These are phyloP conservation scores for Rhytidhysteron rufulum DNA, from an alignment of 2,329 filamentous ascomycete species.

Conservation along the genomic window DNA sequence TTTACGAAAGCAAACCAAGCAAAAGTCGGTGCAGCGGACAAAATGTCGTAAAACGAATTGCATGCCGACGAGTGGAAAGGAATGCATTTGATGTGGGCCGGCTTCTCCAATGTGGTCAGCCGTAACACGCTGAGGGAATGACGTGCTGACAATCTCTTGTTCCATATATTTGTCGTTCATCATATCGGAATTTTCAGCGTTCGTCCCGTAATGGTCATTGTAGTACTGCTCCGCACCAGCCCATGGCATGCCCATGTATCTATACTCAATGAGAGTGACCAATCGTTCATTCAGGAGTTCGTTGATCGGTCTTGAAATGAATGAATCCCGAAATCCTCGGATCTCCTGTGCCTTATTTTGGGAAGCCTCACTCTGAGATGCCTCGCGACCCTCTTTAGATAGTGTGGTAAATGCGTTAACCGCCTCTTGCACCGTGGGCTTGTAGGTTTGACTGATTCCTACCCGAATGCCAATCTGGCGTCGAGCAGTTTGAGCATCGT, in stretches of 20 bases:
- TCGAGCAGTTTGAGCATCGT: conserved; percentile 34
- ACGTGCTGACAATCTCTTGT: conserved; percentile 25
- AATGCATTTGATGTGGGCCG: conserved; percentile 32
- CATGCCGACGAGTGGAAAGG: conserved; percentile 59
- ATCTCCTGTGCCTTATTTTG: conserved; percentile 10
- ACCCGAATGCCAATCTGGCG: conserved; percentile 58
- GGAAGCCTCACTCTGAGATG: conserved; percentile 16
- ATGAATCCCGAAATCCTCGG: conserved; percentile 52
- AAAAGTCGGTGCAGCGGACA: conserved; percentile 79
- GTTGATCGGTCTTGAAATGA: conserved; percentile 70
- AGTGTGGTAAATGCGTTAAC: conserved; percentile 48
- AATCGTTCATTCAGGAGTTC: conserved; percentile 65
- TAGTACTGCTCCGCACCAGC: conserved; percentile 61
- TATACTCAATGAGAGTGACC: conserved; percentile 57
- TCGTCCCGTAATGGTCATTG: conserved; percentile 43
- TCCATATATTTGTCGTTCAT: conserved; percentile 40
- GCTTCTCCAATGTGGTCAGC: conserved; percentile 48
- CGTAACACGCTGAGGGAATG: conserved; percentile 44
- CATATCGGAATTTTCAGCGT: conserved; percentile 19
- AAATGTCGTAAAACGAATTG: conserved; percentile 77
- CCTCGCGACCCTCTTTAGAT: conserved; percentile 32
- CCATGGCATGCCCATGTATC: conserved; percentile 59
- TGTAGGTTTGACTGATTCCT: conserved; percentile 68
- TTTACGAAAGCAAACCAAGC: conserved; percentile 75
- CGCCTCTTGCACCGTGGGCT: conserved; percentile 59